A percentile compares a stretch with the other conserved stretches of the same genome.
Conservation (phyloP, 2,329 filamentous ascomycete genomes). For the Curvularia hawaiiensis region DNA sequence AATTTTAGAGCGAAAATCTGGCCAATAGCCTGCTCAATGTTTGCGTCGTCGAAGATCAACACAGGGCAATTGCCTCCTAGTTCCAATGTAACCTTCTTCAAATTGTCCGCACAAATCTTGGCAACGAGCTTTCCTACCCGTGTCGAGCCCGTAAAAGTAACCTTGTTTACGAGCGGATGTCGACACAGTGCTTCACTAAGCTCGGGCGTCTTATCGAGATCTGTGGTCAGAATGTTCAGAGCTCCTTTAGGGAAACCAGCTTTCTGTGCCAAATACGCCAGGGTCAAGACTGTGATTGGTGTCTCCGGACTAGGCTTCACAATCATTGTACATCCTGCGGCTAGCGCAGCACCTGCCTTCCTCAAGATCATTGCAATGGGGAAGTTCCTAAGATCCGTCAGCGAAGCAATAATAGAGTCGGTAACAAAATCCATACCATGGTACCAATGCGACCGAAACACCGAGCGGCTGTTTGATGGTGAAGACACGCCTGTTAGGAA, state of each 20-base stretch:
- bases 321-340: slow-evolving; percentile 76
- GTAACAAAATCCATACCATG: too few species aligned
- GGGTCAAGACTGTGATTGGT: slow-evolving; percentile 46
- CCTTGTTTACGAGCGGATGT: slow-evolving; percentile 65
- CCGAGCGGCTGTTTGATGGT: slow-evolving; percentile 78
- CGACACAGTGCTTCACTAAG: slow-evolving; percentile 61
- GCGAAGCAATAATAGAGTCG: too few species aligned
- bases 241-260: slow-evolving; percentile 61
- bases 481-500: slow-evolving; percentile 68
- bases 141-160: slow-evolving; percentile 64
- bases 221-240: slow-evolving; percentile 66
- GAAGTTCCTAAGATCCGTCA: slow-evolving; percentile 65
- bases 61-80: slow-evolving; percentile 70
- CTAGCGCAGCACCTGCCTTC: slow-evolving; percentile 70
- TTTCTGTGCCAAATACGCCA: slow-evolving; percentile 47
- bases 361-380: slow-evolving; percentile 70
- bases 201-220: slow-evolving; percentile 59
- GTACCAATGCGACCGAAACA: slow-evolving; percentile 70
- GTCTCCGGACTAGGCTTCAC: slow-evolving; percentile 52
- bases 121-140: slow-evolving; percentile 67
- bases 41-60: slow-evolving; percentile 68
- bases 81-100: slow-evolving; percentile 70
- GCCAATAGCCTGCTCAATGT: slow-evolving; percentile 60
- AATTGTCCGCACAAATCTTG: slow-evolving; percentile 61
- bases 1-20: slow-evolving; percentile 58